Evolutionary conservation across 371 early-diverging fungal species (phyloP).

Genomic region (Zopfochytrium polystomum): DNA sequence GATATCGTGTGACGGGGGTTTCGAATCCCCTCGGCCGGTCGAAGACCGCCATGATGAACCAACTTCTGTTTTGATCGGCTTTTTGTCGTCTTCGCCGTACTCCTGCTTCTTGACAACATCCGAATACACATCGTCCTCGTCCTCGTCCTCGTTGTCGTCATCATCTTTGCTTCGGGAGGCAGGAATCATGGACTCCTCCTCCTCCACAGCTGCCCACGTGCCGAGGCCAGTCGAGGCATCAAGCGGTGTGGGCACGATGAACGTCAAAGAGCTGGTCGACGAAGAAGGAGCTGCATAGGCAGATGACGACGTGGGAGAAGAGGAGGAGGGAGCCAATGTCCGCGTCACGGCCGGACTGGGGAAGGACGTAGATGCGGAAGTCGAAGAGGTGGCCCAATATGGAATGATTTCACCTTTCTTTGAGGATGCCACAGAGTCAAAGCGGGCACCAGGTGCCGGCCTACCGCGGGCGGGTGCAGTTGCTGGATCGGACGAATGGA

Average conservation of each 20-base stretch:
- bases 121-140: too few species aligned
- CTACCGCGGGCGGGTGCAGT: neutral
- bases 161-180: neutral
- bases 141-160: neutral
- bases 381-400: neutral
- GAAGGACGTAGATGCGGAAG: neutral
- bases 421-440: constrained; percentile 2
- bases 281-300: neutral
- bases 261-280: neutral
- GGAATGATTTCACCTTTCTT: neutral
- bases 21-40: neutral
- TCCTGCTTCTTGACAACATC: neutral
- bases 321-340: constrained; percentile 5
- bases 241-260: neutral
- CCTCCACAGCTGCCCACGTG: constrained; percentile 21
- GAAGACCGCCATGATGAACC: neutral
- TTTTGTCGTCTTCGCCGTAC: neutral
- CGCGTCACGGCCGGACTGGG: neutral
- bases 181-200: neutral
- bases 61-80: neutral
- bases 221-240: constrained; percentile 15
- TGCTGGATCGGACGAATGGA: neutral
- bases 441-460: neutral
- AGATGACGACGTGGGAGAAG: neutral
- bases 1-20: too few species aligned